Conservation (phyloP, 2,329 filamentous ascomycete species). For the Ceratocystis smalleyi region DNA sequence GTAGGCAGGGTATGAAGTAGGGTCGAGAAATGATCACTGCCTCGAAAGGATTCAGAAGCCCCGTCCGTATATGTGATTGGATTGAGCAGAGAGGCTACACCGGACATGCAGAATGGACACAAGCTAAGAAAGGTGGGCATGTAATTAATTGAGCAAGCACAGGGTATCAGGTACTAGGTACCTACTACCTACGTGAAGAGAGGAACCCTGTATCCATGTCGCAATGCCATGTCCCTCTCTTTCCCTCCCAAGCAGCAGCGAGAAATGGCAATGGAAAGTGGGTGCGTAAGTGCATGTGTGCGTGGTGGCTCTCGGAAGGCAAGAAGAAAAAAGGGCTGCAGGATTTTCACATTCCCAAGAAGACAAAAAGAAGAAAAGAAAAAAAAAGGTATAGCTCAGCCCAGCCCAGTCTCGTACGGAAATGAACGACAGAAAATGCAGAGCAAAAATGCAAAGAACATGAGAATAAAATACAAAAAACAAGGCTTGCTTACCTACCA, state of each 20-base stretch:
- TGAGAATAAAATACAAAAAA: background rate
- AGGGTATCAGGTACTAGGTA: background rate
- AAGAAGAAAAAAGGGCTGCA: background rate
- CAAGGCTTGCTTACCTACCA: background rate
- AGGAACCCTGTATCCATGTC: background rate
- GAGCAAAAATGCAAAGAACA: background rate
- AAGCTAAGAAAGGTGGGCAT: background rate
- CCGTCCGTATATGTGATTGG: conserved; percentile 1
- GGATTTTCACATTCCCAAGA: background rate
- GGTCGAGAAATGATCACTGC: background rate
- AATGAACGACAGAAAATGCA: background rate
- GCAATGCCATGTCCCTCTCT: too few relatives aligned
- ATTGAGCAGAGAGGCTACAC: background rate
- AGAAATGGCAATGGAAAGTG: background rate
- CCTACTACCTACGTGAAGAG: background rate
- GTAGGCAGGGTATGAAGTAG: background rate
- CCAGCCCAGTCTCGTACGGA: background rate
- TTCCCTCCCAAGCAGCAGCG: too few relatives aligned
- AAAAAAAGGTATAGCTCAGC: background rate
- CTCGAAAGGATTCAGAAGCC: background rate
- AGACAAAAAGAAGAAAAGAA: background rate
- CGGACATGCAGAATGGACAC: background rate
- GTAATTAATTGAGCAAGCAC: background rate
- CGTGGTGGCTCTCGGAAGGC: background rate
- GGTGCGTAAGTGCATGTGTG: background rate